phyloP scores from a whole-genome alignment of 1,284 basidiomycete genomes.

The Anthracocystis panici-leucophaei region DNA sequence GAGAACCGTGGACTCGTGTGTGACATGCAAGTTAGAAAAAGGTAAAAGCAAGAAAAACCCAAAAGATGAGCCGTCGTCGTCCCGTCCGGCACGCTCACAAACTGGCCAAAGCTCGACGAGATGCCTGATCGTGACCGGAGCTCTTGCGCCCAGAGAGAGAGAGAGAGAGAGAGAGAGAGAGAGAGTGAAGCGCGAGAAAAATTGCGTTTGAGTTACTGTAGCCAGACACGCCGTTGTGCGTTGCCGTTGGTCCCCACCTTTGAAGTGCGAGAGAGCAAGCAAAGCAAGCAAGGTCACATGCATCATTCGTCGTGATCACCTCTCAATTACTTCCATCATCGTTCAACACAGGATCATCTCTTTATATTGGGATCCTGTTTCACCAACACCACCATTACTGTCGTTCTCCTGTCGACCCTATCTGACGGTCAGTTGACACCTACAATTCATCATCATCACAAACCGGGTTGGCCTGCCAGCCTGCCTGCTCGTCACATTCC shows the following conservation, averaged over 20 bases:
- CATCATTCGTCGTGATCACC: conserved; percentile 9
- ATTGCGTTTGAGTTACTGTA: conserved; percentile 4
- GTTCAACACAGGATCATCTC: background rate
- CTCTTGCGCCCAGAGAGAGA: background rate
- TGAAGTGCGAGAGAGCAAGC: background rate
- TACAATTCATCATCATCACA: background rate
- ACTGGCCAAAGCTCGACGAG: conserved; percentile 28
- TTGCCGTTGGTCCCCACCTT: conserved; percentile 15
- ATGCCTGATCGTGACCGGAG: conserved; percentile 43
- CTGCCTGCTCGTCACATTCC: conserved; percentile 5
- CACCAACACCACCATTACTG: conserved; percentile 1
- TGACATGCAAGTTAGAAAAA: background rate
- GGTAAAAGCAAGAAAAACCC: background rate
- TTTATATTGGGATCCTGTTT: background rate
- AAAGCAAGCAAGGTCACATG: conserved; percentile 12
- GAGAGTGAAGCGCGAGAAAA: conserved; percentile 15
- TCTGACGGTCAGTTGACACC: background rate
- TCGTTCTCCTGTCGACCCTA: background rate
- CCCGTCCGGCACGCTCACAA: background rate
- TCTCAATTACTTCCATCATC: conserved; percentile 1
- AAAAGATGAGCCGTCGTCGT: conserved; percentile 24
- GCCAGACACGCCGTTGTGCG: conserved; percentile 6
- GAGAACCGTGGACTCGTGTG: background rate
- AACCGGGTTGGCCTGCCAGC: no score
- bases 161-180: background rate